These are phyloP conservation scores for Vitis labrusca DNA, from an alignment of 164 flowering plant genomes.

Conservation along the genomic window DNA sequence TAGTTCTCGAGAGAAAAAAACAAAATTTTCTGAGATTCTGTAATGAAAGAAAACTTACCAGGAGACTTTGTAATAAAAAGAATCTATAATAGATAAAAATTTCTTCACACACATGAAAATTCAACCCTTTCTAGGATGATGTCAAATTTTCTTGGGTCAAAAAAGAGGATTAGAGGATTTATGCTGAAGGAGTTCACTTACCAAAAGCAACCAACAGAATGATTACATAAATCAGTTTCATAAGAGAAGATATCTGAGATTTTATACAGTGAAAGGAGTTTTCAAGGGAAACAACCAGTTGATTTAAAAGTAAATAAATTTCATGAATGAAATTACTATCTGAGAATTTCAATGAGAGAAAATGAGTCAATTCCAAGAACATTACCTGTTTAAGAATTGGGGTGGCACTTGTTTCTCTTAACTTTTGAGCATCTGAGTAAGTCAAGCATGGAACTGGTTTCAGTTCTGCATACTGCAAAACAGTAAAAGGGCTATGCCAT, in stretches of 20 bases:
- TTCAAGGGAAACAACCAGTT: background rate
- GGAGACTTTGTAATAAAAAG: too few species aligned
- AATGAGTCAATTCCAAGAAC: background rate
- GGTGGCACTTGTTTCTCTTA: slow-evolving; percentile 86
- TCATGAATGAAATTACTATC: background rate
- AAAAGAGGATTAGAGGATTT: too few species aligned
- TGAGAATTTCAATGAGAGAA: background rate
- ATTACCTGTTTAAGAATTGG: slow-evolving; percentile 85
- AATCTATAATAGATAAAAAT: too few species aligned
- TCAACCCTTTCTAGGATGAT: too few species aligned
- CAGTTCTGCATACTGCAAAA: slow-evolving; percentile 90
- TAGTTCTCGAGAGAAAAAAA: too few species aligned
- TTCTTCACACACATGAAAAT: too few species aligned
- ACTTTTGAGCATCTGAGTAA: slow-evolving; percentile 63
- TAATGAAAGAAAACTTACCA: too few species aligned
- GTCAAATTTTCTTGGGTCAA: too few species aligned
- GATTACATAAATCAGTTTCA: too few species aligned
- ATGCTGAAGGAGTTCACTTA: background rate
- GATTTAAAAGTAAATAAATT: background rate
- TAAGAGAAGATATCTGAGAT: too few species aligned
- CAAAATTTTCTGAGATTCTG: too few species aligned
- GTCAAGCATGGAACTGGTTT: slow-evolving; percentile 97
- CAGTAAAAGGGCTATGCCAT: slow-evolving; percentile 1
- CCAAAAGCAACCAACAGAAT: too few species aligned
- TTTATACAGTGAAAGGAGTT: background rate